Evolutionary conservation across 129 eudicot genomes (phyloP).

Genomic region (Escallonia herrerae): DNA sequence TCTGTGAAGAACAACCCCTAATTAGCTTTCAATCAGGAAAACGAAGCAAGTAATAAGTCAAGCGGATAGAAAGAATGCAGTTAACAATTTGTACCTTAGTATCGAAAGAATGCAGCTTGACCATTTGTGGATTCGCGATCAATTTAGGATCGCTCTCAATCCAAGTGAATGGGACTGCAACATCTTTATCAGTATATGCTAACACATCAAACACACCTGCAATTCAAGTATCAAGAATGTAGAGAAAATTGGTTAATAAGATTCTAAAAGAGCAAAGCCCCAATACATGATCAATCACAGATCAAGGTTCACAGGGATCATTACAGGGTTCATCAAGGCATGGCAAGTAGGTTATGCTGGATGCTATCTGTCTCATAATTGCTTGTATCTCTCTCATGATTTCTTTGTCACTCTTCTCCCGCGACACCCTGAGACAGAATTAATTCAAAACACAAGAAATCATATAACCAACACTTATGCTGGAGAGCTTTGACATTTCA

Average conservation of each 20-base stretch:
- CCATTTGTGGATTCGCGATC: conserved; percentile 93
- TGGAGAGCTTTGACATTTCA: too few species aligned
- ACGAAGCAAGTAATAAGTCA: not conserved
- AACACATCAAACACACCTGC: conserved; percentile 92
- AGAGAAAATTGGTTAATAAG: not conserved
- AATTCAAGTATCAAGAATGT: not conserved
- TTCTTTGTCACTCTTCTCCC: conserved; percentile 95
- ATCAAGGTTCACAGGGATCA: not conserved
- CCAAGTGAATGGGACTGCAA: conserved; percentile 92
- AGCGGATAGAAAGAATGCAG: not conserved
- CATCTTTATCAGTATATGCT: conserved; percentile 86
- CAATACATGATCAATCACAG: not conserved
- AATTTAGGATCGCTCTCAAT: conserved; percentile 92
- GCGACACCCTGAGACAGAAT: conserved; percentile 45
- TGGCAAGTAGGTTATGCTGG: conserved; percentile 90
- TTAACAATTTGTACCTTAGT: conserved; percentile 59
- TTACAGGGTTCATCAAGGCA: conserved; percentile 97
- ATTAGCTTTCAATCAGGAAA: not conserved
- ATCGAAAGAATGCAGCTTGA: conserved; percentile 85
- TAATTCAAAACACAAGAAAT: not conserved
- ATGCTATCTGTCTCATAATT: conserved; percentile 92
- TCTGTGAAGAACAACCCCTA: conserved; percentile 30
- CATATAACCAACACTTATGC: too few species aligned
- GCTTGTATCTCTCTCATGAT: conserved; percentile 99
- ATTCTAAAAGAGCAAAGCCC: not conserved